Conservation (phyloP, 257 asterid species). For the Nicotiana sylvestris region DNA sequence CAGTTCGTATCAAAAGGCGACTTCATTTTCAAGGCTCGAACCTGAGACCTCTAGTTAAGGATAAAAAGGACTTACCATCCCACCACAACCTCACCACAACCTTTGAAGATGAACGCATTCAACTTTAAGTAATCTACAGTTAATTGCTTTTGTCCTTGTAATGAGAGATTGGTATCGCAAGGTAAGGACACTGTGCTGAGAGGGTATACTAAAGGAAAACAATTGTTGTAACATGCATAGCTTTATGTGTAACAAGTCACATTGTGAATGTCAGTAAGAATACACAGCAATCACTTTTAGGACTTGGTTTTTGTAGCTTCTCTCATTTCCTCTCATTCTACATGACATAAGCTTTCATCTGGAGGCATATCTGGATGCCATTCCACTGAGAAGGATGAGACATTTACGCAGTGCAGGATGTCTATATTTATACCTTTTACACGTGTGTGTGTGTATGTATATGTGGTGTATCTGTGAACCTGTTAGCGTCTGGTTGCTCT, state of each 20-base stretch:
- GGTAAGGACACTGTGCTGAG: neutral
- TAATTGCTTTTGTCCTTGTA: neutral
- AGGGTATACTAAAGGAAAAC: neutral
- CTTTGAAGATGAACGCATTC: too few relatives aligned
- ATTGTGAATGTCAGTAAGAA: neutral
- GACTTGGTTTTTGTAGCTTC: neutral
- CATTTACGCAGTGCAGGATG: neutral
- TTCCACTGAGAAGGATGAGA: neutral
- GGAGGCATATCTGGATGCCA: neutral
- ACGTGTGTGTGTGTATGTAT: too few relatives aligned
- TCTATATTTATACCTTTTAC: neutral
- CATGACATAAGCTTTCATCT: neutral
- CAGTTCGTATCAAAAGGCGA: too few relatives aligned
- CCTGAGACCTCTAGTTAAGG: too few relatives aligned
- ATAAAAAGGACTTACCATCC: too few relatives aligned
- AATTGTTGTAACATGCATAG: neutral
- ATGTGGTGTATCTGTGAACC: neutral
- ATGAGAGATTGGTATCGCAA: neutral
- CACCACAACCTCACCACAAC: too few relatives aligned
- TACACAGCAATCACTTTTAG: neutral
- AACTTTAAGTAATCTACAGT: neutral
- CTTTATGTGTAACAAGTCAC: neutral
- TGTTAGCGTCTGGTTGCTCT: constrained; percentile 2
- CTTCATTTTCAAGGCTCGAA: too few relatives aligned
- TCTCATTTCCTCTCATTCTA: neutral